A percentile compares a stretch with the other conserved stretches of the same genome.
These are phyloP conservation scores for Rhynchospora tenuis DNA, from an alignment of 176 grass and related monocot species.

Conservation along the genomic window DNA sequence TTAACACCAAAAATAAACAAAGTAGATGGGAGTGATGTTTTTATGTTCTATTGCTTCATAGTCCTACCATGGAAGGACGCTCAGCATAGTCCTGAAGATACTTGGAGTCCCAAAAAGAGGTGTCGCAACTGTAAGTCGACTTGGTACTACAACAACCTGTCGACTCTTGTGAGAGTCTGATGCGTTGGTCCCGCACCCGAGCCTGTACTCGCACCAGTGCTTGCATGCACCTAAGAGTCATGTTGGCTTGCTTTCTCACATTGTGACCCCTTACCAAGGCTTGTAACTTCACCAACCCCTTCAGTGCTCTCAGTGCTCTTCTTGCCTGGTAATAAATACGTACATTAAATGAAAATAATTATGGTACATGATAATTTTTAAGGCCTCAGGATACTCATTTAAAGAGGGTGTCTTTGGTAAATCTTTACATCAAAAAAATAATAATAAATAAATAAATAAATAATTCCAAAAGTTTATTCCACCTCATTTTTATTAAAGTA, in stretches of 20 bases:
- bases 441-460: too few relatives aligned
- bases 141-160: slow-evolving; percentile 59
- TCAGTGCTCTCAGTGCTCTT: slow-evolving; percentile 71
- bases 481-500: neutral
- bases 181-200: slow-evolving; percentile 72
- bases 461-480: neutral
- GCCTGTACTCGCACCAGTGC: slow-evolving; percentile 85
- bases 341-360: neutral
- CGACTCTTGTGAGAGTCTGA: slow-evolving; percentile 66
- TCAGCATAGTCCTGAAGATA: slow-evolving; percentile 69
- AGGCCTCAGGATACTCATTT: neutral
- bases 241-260: slow-evolving; percentile 88
- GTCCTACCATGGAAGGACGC: slow-evolving; percentile 55
- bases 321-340: slow-evolving; percentile 38
- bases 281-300: slow-evolving; percentile 88
- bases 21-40: neutral
- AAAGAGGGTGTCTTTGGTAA: neutral
- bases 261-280: slow-evolving; percentile 95
- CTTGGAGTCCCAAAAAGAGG: slow-evolving; percentile 62
- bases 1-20: neutral
- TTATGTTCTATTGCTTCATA: neutral
- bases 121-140: slow-evolving; percentile 70
- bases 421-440: neutral
- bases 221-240: slow-evolving; percentile 97
- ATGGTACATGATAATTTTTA: neutral